These are phyloP conservation scores for Prinsepia uniflora DNA, from an alignment of 306 rosid species.

Conservation along the genomic window DNA sequence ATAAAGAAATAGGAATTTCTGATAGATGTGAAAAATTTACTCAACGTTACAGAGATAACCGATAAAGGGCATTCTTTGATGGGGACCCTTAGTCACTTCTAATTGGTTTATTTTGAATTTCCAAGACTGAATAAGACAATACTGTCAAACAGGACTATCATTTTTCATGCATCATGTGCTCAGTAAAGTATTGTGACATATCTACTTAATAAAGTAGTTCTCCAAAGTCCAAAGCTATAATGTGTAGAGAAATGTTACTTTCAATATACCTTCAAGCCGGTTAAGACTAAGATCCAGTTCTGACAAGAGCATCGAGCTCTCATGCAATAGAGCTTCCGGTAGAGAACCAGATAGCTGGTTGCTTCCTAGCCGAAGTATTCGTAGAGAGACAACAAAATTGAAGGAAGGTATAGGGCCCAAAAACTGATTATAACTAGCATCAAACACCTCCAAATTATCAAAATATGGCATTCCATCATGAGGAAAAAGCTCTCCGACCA, in stretches of 20 bases:
- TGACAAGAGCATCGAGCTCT: conserved; percentile 67
- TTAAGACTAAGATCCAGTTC: conserved; percentile 78
- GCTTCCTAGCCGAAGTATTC: conserved; percentile 54
- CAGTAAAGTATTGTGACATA: too few relatives aligned
- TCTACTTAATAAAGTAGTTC: too few relatives aligned
- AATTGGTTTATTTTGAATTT: not conserved
- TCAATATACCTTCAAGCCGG: conserved; percentile 55
- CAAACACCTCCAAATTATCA: conserved; percentile 75
- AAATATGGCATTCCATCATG: conserved; percentile 82
- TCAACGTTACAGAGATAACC: not conserved
- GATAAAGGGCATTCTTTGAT: not conserved
- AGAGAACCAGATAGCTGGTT: conserved; percentile 60
- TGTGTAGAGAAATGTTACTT: not conserved
- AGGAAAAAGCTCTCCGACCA: conserved; percentile 64
- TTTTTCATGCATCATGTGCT: not conserved
- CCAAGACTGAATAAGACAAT: not conserved
- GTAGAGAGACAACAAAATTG: conserved; percentile 63
- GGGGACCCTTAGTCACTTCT: not conserved
- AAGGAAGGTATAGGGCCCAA: conserved; percentile 65
- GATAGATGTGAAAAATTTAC: not conserved
- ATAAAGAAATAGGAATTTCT: not conserved
- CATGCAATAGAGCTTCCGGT: conserved; percentile 61
- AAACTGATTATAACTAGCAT: conserved; percentile 65
- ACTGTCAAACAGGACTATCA: not conserved
- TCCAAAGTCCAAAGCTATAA: too few relatives aligned